These are phyloP conservation scores for Vigna angularis DNA, from an alignment of 306 rosid species.

Conservation along the genomic window DNA sequence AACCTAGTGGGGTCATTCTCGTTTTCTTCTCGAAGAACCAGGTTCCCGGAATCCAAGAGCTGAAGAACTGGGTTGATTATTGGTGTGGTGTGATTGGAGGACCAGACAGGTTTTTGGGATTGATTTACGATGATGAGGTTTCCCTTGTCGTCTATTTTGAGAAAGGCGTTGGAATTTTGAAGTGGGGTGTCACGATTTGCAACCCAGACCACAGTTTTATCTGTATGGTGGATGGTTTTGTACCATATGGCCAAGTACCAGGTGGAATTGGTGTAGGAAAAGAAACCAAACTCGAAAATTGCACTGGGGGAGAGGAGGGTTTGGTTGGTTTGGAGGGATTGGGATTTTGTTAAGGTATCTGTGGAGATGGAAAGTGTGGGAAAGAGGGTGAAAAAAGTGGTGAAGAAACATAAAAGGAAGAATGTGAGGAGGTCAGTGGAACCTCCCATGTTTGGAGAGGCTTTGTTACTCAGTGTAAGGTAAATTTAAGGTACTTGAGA, in stretches of 20 bases:
- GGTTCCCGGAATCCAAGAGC: conserved; percentile 72
- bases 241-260: conserved; percentile 81
- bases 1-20: conserved; percentile 35
- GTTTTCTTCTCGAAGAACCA: conserved; percentile 55
- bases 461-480: not conserved
- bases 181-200: conserved; percentile 81
- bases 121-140: conserved; percentile 47
- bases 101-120: conserved; percentile 54
- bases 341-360: conserved; percentile 54
- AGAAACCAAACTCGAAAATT: conserved; percentile 64
- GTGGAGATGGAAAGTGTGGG: conserved; percentile 44
- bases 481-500: too few species aligned
- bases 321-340: conserved; percentile 51
- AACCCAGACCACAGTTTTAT: conserved; percentile 65
- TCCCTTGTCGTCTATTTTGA: conserved; percentile 53
- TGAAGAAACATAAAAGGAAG: conserved; percentile 35
- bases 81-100: conserved; percentile 43
- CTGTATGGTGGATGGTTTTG: conserved; percentile 37
- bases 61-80: conserved; percentile 52
- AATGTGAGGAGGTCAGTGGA: conserved; percentile 34
- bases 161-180: conserved; percentile 44
- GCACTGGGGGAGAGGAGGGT: conserved; percentile 60
- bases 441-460: conserved; percentile 51
- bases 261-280: conserved; percentile 31
- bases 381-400: conserved; percentile 36